Base-by-base conservation (phyloP, 352 stramenopile genomes). In the Phytopythium sindhum region DNA sequence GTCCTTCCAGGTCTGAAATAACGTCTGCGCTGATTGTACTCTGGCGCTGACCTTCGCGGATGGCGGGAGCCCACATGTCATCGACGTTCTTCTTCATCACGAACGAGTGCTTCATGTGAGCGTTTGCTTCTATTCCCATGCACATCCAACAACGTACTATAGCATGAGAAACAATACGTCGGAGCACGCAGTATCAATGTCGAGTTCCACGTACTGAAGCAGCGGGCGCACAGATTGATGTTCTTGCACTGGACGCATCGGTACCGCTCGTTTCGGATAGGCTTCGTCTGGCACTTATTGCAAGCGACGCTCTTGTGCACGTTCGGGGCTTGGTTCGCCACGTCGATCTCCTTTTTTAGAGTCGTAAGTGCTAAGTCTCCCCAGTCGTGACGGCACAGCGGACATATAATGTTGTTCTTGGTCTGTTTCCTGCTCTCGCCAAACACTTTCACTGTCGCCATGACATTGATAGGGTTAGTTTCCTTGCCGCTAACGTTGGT, bases 371-470 rank as follows among this genome's bases (percentile, higher is more conserved):
- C 83, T 21, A 75, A 67, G 26, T 87, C 77, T 0, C 86, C 86
- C 86, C 86, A 95, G 56, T 95, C 81, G 23, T 91, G 80, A 7
- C 86, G 85, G 64, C 86, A 95, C 44, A 95, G 58, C 1, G 86
- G 86, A n/a, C 86, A 95, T 37, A 88, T 86, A 23, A 95, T 91
- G 57, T 88, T 86, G 39, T 92, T 85, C 56, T 94, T 95, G 19
- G 86, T 91, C 57, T 93, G 84, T 31, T 77, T 75, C 8, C 86
- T 75, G 59, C 83, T 91, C 39, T 95, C 86, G 1, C 84, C 86
- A 70, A 91, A 93, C 2, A 95, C 82, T 56, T 92, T 92, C 85
- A 95, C 87, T 82, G 61, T 35, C 64, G 19, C 23, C 57, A 24
- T 37, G 63, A 31, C 63, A n/a, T 57, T 57, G 54, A 14, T n/a